Percentiles rank a stretch among this genome's conserved stretches.
phyloP scores from a whole-genome alignment of 148 eudicot species.

The Rhododendron molle region DNA sequence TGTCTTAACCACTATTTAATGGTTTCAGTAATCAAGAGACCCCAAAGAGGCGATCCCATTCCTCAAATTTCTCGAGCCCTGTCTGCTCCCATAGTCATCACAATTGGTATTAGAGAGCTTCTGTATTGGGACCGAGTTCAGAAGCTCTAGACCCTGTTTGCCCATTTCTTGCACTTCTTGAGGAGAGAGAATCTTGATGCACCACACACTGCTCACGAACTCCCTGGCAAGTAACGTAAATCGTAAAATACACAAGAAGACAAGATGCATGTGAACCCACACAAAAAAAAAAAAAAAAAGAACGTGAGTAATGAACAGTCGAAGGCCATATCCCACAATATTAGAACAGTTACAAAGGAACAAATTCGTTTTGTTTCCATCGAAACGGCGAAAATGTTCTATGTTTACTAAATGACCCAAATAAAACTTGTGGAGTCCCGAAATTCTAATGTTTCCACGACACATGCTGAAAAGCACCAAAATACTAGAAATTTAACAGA shows the following conservation, averaged over 20 bases:
- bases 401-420: background rate
- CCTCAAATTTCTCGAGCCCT: conserved; percentile 41
- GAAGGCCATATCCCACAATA: background rate
- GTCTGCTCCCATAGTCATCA: conserved; percentile 33
- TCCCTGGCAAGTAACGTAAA: conserved; percentile 41
- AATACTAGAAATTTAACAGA: background rate
- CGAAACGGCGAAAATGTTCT: background rate
- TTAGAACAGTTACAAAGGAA: background rate
- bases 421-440: background rate
- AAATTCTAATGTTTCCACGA: background rate
- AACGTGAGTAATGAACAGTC: background rate
- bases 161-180: conserved; percentile 82
- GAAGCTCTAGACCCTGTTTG: conserved; percentile 44
- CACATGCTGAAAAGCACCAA: background rate
- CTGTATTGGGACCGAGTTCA: conserved; percentile 39
- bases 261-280: background rate
- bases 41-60: conserved; percentile 38
- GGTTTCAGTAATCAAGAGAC: conserved; percentile 35
- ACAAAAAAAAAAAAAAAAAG: background rate
- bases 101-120: conserved; percentile 40
- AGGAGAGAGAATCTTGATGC: conserved; percentile 93
- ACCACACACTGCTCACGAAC: conserved; percentile 92
- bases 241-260: background rate
- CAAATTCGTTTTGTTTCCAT: background rate
- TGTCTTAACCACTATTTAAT: background rate